Conservation (phyloP, 495 filamentous ascomycete species). For the Penicillium silybi region DNA sequence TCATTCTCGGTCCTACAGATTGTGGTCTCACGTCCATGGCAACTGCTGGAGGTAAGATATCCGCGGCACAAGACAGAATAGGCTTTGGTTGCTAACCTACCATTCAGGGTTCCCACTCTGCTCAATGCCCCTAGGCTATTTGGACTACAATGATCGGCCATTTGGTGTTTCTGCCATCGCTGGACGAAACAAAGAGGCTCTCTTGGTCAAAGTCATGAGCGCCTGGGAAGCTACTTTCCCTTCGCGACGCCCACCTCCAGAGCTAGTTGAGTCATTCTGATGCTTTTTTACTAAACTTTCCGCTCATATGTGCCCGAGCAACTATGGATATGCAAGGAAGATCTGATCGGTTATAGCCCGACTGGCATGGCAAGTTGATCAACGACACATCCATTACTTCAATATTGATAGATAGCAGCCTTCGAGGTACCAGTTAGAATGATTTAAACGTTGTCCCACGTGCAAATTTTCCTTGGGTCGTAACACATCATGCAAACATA, state of each 20-base stretch:
- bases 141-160: constrained; percentile 26
- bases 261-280: constrained; percentile 2
- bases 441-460: too few relatives aligned
- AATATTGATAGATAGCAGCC: too few relatives aligned
- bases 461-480: too few relatives aligned
- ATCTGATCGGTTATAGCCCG: neutral
- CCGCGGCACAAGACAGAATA: neutral
- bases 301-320: too few relatives aligned
- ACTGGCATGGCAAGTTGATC: too few relatives aligned
- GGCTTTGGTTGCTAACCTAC: neutral
- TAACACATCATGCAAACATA: too few relatives aligned
- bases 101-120: constrained; percentile 20
- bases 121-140: constrained; percentile 19
- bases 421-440: too few relatives aligned
- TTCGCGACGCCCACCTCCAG: constrained; percentile 6
- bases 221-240: constrained; percentile 25
- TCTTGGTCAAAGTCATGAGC: constrained; percentile 24
- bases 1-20: constrained; percentile 12
- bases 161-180: constrained; percentile 19
- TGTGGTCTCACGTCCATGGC: constrained; percentile 7
- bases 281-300: too few relatives aligned
- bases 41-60: constrained; percentile 6
- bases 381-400: too few relatives aligned
- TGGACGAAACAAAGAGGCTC: constrained; percentile 12
- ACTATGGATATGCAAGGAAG: neutral